phyloP scores from a whole-genome alignment of 1,284 basidiomycete genomes.

The Trichosporon faecale region DNA sequence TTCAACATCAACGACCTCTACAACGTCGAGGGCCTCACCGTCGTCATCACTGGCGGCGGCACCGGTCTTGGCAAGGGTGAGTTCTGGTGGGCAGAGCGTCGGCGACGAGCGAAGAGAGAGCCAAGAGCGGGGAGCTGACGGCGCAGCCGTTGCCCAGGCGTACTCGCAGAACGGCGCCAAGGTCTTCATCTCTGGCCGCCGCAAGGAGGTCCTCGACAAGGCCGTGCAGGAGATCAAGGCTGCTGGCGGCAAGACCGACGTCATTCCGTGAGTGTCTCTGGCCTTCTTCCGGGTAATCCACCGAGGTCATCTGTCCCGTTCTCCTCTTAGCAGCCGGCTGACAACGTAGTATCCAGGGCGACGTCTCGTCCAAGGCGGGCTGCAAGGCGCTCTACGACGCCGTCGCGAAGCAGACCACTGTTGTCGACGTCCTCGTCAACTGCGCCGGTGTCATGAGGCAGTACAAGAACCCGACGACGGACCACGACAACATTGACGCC shows the following conservation, averaged over 20 bases:
- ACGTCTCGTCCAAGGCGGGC: conserved; percentile 45
- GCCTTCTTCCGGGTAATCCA: background rate
- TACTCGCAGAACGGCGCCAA: conserved; percentile 50
- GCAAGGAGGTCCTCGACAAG: conserved; percentile 43
- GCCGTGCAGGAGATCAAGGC: conserved; percentile 42
- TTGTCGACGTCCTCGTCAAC: conserved; percentile 47
- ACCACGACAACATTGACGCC: conserved; percentile 35
- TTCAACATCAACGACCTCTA: conserved; percentile 10
- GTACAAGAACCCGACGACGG: conserved; percentile 32
- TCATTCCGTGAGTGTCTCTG: background rate
- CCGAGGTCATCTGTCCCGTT: background rate
- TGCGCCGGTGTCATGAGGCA: conserved; percentile 41
- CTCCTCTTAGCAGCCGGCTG: background rate
- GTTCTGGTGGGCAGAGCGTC: background rate
- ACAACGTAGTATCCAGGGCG: conserved; percentile 42
- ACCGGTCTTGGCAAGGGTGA: conserved; percentile 41
- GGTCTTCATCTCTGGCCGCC: conserved; percentile 51
- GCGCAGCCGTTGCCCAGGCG: conserved; percentile 41
- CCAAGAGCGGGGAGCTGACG: background rate
- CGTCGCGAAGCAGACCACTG: conserved; percentile 32
- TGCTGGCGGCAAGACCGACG: conserved; percentile 27
- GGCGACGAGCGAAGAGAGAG: background rate
- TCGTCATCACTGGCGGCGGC: conserved; percentile 41
- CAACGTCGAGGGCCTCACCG: conserved; percentile 14
- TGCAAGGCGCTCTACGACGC: conserved; percentile 39